These are phyloP conservation scores for Xylariales sp. DNA, from an alignment of 2,329 filamentous ascomycete genomes.

Conservation along the genomic window DNA sequence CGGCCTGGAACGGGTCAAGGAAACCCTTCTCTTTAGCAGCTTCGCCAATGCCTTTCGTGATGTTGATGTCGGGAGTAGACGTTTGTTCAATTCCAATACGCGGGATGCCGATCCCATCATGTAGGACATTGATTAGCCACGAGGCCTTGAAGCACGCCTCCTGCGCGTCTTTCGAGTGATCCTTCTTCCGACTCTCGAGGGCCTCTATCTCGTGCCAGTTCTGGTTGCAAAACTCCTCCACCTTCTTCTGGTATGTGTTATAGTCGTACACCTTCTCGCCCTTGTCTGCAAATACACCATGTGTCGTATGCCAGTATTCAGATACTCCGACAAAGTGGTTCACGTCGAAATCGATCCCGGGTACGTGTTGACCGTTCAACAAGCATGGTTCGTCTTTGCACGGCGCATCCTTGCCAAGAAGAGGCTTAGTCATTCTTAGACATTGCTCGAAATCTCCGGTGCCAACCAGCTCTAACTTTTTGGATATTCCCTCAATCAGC, in stretches of 20 bases:
- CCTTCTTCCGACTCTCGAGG: slow-evolving; percentile 63
- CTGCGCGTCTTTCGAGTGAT: slow-evolving; percentile 72
- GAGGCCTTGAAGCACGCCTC: slow-evolving; percentile 97
- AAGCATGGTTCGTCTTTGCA: slow-evolving; percentile 83
- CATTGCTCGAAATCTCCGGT: slow-evolving; percentile 88
- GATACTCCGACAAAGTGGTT: slow-evolving; percentile 98
- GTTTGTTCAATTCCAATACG: slow-evolving; percentile 71
- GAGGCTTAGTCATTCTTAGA: slow-evolving; percentile 71
- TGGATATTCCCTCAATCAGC: slow-evolving; percentile 32
- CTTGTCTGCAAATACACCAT: slow-evolving; percentile 79
- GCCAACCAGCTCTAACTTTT: slow-evolving; percentile 61
- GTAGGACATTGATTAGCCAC: slow-evolving; percentile 94
- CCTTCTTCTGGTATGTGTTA: slow-evolving; percentile 78
- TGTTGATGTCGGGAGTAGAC: slow-evolving; percentile 53
- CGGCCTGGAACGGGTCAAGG: slow-evolving; percentile 81
- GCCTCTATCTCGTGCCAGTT: slow-evolving; percentile 76
- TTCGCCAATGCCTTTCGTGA: slow-evolving; percentile 65
- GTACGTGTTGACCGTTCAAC: slow-evolving; percentile 85
- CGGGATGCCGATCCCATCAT: slow-evolving; percentile 92
- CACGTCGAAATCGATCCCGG: slow-evolving; percentile 92
- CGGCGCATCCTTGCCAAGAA: slow-evolving; percentile 83
- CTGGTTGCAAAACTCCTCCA: slow-evolving; percentile 78
- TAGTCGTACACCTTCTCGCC: slow-evolving; percentile 86
- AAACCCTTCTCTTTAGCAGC: slow-evolving; percentile 70
- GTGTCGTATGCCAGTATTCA: slow-evolving; percentile 98